A percentile compares a stretch with the other conserved stretches of the same genome.
These are phyloP conservation scores for Spergularia azorica DNA, from an alignment of 179 eudicot species.

Conservation along the genomic window DNA sequence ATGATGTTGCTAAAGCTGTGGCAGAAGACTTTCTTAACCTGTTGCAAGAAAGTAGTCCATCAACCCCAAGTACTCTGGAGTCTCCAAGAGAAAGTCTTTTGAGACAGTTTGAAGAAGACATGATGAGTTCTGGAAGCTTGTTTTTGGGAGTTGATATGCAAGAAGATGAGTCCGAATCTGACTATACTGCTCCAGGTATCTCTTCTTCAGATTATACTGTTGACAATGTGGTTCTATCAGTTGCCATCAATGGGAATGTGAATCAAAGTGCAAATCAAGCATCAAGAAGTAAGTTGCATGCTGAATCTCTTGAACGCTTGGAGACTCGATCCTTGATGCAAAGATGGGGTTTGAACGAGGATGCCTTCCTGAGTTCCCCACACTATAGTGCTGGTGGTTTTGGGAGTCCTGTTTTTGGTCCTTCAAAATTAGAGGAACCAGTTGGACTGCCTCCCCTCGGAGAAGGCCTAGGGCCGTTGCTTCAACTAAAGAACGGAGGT, in stretches of 20 bases:
- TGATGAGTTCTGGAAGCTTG: constrained; percentile 61
- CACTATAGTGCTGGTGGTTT: constrained; percentile 54
- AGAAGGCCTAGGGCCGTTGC: constrained; percentile 53
- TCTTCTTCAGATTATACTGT: constrained; percentile 23
- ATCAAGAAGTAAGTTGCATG: constrained; percentile 34
- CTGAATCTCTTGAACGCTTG: constrained; percentile 37
- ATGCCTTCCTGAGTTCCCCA: constrained; percentile 47
- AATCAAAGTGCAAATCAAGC: constrained; percentile 14
- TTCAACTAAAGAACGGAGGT: constrained; percentile 53
- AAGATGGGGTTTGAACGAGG: constrained; percentile 69
- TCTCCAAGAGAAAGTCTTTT: constrained; percentile 80
- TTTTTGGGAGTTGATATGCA: constrained; percentile 46
- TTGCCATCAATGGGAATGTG: constrained; percentile 16
- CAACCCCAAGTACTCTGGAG: constrained; percentile 56
- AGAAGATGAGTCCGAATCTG: constrained; percentile 38
- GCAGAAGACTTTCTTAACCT: constrained; percentile 69
- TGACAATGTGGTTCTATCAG: constrained; percentile 21
- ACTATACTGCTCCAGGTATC: constrained; percentile 31
- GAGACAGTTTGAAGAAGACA: constrained; percentile 81
- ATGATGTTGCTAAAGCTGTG: constrained; percentile 59
- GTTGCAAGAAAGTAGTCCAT: constrained; percentile 66
- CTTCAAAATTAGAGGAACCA: constrained; percentile 44
- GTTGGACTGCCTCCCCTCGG: constrained; percentile 54
- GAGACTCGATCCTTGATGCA: constrained; percentile 59
- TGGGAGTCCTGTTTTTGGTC: constrained; percentile 73